A percentile compares a stretch with the other conserved stretches of the same genome.
These are phyloP conservation scores for Didymella segeticola DNA, from an alignment of 2,329 filamentous ascomycete genomes.

Conservation along the genomic window DNA sequence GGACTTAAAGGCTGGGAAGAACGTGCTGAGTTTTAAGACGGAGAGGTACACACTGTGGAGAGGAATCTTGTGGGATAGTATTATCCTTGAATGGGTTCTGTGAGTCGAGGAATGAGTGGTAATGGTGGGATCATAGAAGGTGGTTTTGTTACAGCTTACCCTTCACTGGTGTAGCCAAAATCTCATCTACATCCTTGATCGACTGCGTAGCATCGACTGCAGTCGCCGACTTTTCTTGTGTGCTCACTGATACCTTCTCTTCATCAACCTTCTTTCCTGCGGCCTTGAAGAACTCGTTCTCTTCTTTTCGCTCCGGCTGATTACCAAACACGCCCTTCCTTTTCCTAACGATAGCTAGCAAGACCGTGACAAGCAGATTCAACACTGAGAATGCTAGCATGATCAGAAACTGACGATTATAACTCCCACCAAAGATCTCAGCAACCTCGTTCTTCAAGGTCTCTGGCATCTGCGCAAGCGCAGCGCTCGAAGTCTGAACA, in stretches of 20 bases:
- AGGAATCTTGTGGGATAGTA: slow-evolving; percentile 47
- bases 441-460: slow-evolving; percentile 24
- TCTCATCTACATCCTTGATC: neutral
- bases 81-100: slow-evolving; percentile 41
- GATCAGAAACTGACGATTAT: slow-evolving; percentile 42
- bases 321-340: slow-evolving; percentile 31
- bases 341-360: slow-evolving; percentile 31
- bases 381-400: slow-evolving; percentile 35
- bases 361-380: slow-evolving; percentile 32
- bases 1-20: slow-evolving; percentile 34
- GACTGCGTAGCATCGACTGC: neutral
- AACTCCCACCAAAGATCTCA: slow-evolving; percentile 38
- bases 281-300: slow-evolving; percentile 33
- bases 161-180: neutral
- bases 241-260: neutral
- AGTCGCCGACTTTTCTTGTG: neutral
- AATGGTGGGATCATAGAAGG: too few relatives aligned
- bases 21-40: slow-evolving; percentile 42
- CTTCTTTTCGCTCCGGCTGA: slow-evolving; percentile 28
- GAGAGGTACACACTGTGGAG: slow-evolving; percentile 41
- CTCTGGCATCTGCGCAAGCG: slow-evolving; percentile 25
- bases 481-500: slow-evolving; percentile 27
- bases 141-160: neutral
- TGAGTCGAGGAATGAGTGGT: neutral
- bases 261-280: slow-evolving; percentile 5